Evolutionary conservation across 805 yeast species (phyloP).

Genomic region (Wickerhamiella musiphila): DNA sequence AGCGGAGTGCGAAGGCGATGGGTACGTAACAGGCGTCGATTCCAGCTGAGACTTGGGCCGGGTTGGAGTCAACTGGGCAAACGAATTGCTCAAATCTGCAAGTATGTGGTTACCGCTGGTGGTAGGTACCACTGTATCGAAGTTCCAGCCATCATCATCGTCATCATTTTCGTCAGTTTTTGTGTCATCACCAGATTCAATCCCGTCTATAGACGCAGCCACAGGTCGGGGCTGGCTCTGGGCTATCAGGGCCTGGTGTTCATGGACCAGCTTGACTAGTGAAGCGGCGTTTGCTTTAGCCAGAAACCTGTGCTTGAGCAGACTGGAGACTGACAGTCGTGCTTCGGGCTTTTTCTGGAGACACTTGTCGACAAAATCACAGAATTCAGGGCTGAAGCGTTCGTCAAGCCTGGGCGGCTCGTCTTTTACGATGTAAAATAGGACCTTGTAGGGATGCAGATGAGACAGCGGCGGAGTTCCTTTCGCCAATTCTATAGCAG

Average conservation of each 20-base stretch:
- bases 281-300: conserved; percentile 7
- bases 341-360: conserved; percentile 49
- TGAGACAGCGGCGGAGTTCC: conserved; percentile 55
- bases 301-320: conserved; percentile 50
- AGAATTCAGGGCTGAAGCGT: conserved; percentile 32
- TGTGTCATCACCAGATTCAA: conserved; percentile 3
- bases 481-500: conserved; percentile 51
- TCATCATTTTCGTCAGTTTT: conserved; percentile 4
- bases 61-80: neutral
- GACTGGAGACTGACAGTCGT: conserved; percentile 45
- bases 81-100: conserved; percentile 7
- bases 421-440: conserved; percentile 33
- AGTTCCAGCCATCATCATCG: conserved; percentile 24
- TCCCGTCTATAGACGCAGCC: conserved; percentile 1
- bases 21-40: conserved; percentile 2
- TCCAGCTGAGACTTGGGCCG: conserved; percentile 1
- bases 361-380: conserved; percentile 53
- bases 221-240: conserved; percentile 1
- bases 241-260: conserved; percentile 4
- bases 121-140: conserved; percentile 22
- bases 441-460: conserved; percentile 36
- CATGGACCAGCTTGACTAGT: conserved; percentile 9
- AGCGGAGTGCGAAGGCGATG: neutral
- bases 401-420: conserved; percentile 28
- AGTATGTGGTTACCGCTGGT: conserved; percentile 10